Evolutionary conservation across 805 yeast species (phyloP).

Genomic region (Kodamaea kakaduensis): DNA sequence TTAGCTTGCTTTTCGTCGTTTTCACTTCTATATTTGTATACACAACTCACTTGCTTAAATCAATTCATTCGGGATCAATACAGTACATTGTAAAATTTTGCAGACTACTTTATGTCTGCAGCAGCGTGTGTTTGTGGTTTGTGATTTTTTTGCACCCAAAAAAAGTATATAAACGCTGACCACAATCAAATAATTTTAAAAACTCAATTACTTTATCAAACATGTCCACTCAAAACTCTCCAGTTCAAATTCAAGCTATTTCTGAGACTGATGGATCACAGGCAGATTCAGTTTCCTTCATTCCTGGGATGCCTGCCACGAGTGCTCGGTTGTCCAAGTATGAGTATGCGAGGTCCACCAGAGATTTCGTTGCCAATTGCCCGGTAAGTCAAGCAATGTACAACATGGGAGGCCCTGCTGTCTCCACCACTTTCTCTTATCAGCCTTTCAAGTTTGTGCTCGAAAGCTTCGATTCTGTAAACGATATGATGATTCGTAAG

Average conservation of each 20-base stretch:
- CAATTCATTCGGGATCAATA: too few species aligned
- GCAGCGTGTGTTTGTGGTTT: neutral
- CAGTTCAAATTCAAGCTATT: neutral
- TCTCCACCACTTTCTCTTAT: constrained; percentile 8
- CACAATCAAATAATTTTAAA: too few species aligned
- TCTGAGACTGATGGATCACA: neutral
- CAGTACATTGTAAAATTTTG: too few species aligned
- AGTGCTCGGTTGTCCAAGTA: constrained; percentile 9
- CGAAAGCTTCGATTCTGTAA: constrained; percentile 47
- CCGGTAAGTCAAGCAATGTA: constrained; percentile 6
- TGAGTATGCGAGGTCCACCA: constrained; percentile 8
- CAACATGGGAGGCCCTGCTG: constrained; percentile 2
- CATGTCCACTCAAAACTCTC: constrained; percentile 1
- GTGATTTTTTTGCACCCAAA: neutral
- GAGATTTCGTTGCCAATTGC: neutral
- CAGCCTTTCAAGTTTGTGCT: constrained; percentile 43
- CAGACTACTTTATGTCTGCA: too few species aligned
- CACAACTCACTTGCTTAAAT: too few species aligned
- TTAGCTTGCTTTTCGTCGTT: too few species aligned
- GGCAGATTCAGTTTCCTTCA: too few species aligned
- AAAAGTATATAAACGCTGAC: neutral
- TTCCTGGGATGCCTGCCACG: constrained; percentile 7
- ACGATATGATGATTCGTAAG: constrained; percentile 49
- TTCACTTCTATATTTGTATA: too few species aligned
- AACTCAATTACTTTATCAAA: too few species aligned